phyloP scores from a whole-genome alignment of 164 flowering plant species.

The Stephania yunnanensis region DNA sequence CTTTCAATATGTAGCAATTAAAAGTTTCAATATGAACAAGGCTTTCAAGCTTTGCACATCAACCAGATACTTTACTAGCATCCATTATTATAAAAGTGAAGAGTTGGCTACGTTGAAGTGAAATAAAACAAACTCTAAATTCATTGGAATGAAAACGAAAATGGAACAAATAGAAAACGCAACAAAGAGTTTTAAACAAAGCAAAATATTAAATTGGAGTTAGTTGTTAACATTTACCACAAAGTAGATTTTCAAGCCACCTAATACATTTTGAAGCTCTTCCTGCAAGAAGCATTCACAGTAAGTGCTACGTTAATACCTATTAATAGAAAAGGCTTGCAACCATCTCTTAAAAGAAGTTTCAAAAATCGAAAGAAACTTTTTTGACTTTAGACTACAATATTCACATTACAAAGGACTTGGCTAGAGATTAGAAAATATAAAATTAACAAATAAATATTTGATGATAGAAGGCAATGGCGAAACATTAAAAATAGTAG shows the following conservation, averaged over 20 bases:
- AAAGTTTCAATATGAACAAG: too few relatives aligned
- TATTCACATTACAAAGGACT: too few relatives aligned
- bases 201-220: not conserved
- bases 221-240: slow-evolving; percentile 5
- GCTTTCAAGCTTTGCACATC: slow-evolving; percentile 21
- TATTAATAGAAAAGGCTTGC: not conserved
- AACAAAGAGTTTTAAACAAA: not conserved
- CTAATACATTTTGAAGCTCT: not conserved
- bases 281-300: slow-evolving; percentile 1
- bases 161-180: not conserved
- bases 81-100: slow-evolving; percentile 53
- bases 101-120: slow-evolving; percentile 48
- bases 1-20: too few relatives aligned
- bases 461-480: too few relatives aligned
- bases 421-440: too few relatives aligned
- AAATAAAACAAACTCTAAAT: too few relatives aligned
- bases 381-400: too few relatives aligned
- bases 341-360: not conserved
- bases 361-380: too few relatives aligned
- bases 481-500: too few relatives aligned
- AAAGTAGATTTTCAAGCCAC: slow-evolving; percentile 3
- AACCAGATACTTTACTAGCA: slow-evolving; percentile 42
- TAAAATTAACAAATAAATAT: too few relatives aligned
- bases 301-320: not conserved
- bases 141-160: not conserved